A percentile compares a stretch with the other conserved stretches of the same genome.
Conservation (phyloP, 805 yeast species). For the Zygotorulaspora danielsina region DNA sequence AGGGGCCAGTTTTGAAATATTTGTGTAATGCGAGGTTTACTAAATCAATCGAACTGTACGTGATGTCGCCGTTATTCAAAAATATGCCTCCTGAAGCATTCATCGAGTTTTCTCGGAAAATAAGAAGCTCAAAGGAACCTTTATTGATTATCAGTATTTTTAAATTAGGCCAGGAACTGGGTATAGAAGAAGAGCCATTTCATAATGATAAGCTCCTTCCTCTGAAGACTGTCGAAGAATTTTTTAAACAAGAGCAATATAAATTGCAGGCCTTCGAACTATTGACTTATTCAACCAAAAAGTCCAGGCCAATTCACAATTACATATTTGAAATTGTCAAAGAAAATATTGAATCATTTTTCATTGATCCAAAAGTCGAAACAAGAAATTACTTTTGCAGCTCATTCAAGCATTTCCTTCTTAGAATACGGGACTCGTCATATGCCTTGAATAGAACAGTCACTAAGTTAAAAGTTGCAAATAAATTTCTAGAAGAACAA, state of each 20-base stretch:
- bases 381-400: conserved; percentile 63
- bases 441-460: conserved; percentile 54
- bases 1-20: conserved; percentile 34
- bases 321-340: conserved; percentile 43
- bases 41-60: conserved; percentile 51
- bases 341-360: conserved; percentile 45
- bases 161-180: conserved; percentile 60
- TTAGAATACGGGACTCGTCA: conserved; percentile 64
- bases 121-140: conserved; percentile 22
- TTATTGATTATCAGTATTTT: conserved; percentile 49
- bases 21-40: conserved; percentile 36
- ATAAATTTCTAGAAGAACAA: conserved; percentile 41
- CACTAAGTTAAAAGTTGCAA: conserved; percentile 37
- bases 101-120: conserved; percentile 32
- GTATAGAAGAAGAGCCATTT: conserved; percentile 50
- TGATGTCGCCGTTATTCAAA: conserved; percentile 61
- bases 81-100: conserved; percentile 42
- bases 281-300: conserved; percentile 56
- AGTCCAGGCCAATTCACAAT: conserved; percentile 51
- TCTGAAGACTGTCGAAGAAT: conserved; percentile 29
- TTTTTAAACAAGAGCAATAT: conserved; percentile 45
- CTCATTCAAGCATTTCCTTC: conserved; percentile 54
- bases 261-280: conserved; percentile 58
- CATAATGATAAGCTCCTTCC: conserved; percentile 37
- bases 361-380: conserved; percentile 65